Evolutionary conservation across 139 green algal species (phyloP).

Genomic region (Pycnococcus provasolii): DNA sequence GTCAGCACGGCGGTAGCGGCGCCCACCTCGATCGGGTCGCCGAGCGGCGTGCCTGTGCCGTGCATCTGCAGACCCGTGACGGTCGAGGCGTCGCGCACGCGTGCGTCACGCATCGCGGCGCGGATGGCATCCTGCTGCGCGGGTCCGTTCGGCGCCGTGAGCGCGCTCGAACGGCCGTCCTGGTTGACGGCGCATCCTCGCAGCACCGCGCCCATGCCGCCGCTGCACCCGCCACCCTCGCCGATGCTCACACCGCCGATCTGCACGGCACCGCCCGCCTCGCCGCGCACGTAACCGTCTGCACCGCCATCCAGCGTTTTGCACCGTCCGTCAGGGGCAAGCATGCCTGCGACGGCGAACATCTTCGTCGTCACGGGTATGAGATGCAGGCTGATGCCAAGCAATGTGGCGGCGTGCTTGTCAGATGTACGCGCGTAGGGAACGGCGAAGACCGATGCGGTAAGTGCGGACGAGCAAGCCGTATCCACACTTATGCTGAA

Average conservation of each 20-base stretch:
- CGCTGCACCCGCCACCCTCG: not conserved
- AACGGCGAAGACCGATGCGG: slow-evolving; percentile 47
- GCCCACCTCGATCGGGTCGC: slow-evolving; percentile 58
- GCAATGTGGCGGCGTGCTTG: not conserved
- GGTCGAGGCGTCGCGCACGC: slow-evolving; percentile 12
- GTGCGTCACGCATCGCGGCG: slow-evolving; percentile 27
- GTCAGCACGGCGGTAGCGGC: slow-evolving; percentile 7
- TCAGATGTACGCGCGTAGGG: slow-evolving; percentile 7
- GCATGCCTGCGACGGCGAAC: slow-evolving; percentile 46
- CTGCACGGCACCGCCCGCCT: not conserved
- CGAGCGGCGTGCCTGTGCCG: slow-evolving; percentile 45
- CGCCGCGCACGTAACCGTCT: slow-evolving; percentile 59
- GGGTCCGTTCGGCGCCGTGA: slow-evolving; percentile 80
- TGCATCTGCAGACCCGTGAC: slow-evolving; percentile 29
- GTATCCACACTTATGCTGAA: slow-evolving; percentile 41
- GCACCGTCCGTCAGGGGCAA: slow-evolving; percentile 63
- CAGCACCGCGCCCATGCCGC: slow-evolving; percentile 29
- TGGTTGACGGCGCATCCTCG: slow-evolving; percentile 68
- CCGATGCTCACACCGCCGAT: slow-evolving; percentile 14
- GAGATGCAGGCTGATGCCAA: slow-evolving; percentile 61
- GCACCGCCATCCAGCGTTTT: slow-evolving; percentile 57
- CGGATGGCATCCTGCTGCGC: slow-evolving; percentile 65
- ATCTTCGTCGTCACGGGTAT: slow-evolving; percentile 36
- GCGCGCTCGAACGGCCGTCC: slow-evolving; percentile 66
- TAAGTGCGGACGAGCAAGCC: slow-evolving; percentile 76